Base-by-base conservation (phyloP, 306 rosid species). In the Dryas octopetala region DNA sequence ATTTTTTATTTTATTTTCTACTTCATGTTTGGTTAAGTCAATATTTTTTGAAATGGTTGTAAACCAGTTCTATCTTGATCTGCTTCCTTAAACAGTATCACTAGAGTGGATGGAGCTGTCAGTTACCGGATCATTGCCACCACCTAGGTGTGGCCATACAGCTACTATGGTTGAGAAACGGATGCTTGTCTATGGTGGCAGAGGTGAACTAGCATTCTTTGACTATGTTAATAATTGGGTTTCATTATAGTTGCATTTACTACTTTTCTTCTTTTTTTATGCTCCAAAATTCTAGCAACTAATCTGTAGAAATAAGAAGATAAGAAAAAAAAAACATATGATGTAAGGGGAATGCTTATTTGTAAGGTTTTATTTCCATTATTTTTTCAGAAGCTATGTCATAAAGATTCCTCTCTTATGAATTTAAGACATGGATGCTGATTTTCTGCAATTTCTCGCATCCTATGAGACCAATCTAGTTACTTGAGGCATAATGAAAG, bases 81-180 rank as follows among this genome's bases (percentile, higher is more conserved):
- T 79, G 76, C 70, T 84, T 76, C 55, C 47, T 75, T 70, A 55
- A 19, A 51, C 79, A 95, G 98, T 90, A 68, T 95, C 97, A 23
- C 93, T 91, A 14, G 98, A 95, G 76, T 95, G 98, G 98, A 90
- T 59, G 80, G 98, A 91, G 83, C 91, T 95, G 66, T 79, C 96
- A 12, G 89, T 89, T 69, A 70, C 92, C 74, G 97, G 96, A 78
- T 79, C 97, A 47, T 62, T 89, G 83, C 98, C 98, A 55, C 93
- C 95, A 1, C 96, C 98, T 75, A 90, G 98, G 86, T 95, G 97
- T 65, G 98, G 97, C 74, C 98, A 91, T 82, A 81, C 87, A 12
- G 97, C 97, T 75, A 91, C 91, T 53, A 95, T 95, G 97, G 87
- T 91, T 26, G 98, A 95, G 84, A 95, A 90, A 65, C 85, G 97